Base-by-base conservation (phyloP, 192 early-diverging fungal species). In the Umbelopsis ramanniana region DNA sequence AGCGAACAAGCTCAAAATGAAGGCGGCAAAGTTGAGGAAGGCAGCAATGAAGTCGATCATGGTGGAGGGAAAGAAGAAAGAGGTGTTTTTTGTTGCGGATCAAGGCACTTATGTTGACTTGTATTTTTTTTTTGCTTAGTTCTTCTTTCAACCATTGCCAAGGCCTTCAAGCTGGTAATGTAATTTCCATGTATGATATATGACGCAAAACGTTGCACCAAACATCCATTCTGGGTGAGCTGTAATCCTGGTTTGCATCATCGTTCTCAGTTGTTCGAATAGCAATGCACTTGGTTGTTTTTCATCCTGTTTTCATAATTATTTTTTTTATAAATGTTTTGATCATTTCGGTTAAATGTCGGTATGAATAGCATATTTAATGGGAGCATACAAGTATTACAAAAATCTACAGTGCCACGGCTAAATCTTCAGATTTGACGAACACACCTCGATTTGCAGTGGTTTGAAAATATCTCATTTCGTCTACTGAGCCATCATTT, bases 401-500 rank as follows among this genome's bases (percentile, higher is more conserved):
- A 21, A 26, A 29, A 52, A 22, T 66, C 46, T 23, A 77, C 52
- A 72, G 67, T 29, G 60, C 66, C 21, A 73, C 24, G 24, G 50
- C 66, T 2, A 73, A 47, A 47, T 73, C 63, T 24, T 47, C 37
- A 29, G 72, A 66, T 19, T 67, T 48, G 14, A 73, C 72, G 38
- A 73, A 73, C 22, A 73, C 46, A 52, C 72, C 72, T 53, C 54
- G 38, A 45, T 73, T 73, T 22, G 72, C 38, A 53, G 46, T 67
- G 15, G 72, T 73, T 12, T 60, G 66, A 45, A 73, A 73, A 24
- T 73, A 73, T 52, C 48, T 46, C 40, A 47, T 67, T 40, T 52
- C 72, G 37, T 67, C 72, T 53, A 73, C 50, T 40, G 72, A 67
- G 22, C 72, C 72, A 73, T 73, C 66, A 67, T 53, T 73, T 67